Conservation (phyloP, 1,284 basidiomycete species). For the Austroboletus novae-zelandiae region DNA sequence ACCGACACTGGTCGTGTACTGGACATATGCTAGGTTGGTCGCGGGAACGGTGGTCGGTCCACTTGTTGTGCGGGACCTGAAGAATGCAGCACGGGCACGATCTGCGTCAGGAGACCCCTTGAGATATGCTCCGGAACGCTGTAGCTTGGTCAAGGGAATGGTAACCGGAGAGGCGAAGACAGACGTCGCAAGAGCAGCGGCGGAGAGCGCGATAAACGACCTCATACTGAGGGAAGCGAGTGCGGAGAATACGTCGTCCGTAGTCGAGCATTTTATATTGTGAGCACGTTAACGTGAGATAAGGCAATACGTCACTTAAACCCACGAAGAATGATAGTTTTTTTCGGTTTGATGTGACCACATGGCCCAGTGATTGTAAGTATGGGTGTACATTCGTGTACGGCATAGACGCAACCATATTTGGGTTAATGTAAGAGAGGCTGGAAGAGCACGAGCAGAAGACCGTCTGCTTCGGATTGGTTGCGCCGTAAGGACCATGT, state of each 20-base stretch:
- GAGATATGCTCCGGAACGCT: constrained; percentile 13
- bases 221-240: constrained; percentile 11
- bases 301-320: neutral
- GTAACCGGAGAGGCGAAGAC: constrained; percentile 9
- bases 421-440: neutral
- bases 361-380: neutral
- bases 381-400: neutral
- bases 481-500: neutral
- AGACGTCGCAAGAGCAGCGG: constrained; percentile 14
- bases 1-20: constrained; percentile 22
- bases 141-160: constrained; percentile 14
- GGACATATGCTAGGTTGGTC: constrained; percentile 18
- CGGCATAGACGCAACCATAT: neutral
- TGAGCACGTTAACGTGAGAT: neutral
- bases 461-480: too few species aligned
- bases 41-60: constrained; percentile 13
- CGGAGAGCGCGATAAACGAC: constrained; percentile 7
- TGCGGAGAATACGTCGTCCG: neutral
- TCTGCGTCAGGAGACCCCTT: constrained; percentile 20
- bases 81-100: constrained; percentile 17
- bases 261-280: constrained; percentile 6
- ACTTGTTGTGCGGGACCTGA: constrained; percentile 5
- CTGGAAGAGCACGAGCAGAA: neutral
- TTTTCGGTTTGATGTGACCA: neutral
- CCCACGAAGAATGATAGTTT: neutral